Evolutionary conservation across 106 monocot genomes (phyloP).

Genomic region (Dioscorea alata): DNA sequence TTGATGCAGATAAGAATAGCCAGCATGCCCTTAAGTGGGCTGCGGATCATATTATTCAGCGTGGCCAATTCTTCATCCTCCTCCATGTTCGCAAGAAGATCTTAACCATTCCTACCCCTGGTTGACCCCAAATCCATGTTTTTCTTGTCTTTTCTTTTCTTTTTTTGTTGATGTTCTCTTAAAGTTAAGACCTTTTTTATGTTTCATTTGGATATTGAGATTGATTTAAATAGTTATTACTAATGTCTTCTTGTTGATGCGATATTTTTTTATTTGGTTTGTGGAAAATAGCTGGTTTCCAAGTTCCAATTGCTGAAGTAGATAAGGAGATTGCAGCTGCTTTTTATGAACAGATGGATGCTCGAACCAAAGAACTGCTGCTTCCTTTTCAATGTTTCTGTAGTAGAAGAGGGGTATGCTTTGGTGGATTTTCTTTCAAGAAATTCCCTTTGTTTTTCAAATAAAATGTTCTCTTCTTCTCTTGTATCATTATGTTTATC

Average conservation of each 20-base stretch:
- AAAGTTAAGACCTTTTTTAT: neutral
- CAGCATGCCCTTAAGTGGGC: constrained; percentile 78
- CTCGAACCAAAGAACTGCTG: constrained; percentile 53
- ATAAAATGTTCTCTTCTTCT: neutral
- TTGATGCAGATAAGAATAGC: constrained; percentile 51
- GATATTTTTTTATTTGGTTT: neutral
- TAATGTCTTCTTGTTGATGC: neutral
- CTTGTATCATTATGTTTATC: neutral
- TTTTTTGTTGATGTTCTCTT: neutral
- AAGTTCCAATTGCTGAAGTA: constrained; percentile 34
- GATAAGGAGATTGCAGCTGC: constrained; percentile 34
- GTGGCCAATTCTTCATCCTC: constrained; percentile 39
- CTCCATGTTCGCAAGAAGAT: constrained; percentile 49
- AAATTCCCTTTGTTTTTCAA: neutral
- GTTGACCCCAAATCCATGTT: constrained; percentile 4
- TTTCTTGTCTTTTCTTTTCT: neutral
- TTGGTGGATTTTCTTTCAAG: constrained; percentile 7
- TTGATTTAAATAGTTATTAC: neutral
- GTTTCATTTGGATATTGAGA: neutral
- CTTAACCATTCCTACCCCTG: constrained; percentile 23
- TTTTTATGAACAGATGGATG: constrained; percentile 34
- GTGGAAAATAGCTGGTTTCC: constrained; percentile 24
- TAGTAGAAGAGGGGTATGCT: constrained; percentile 53
- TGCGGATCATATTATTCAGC: constrained; percentile 39
- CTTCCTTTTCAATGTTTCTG: constrained; percentile 77